Evolutionary conservation across 1,284 basidiomycete genomes (phyloP).

Genomic region (Cyathus pygmaeus): DNA sequence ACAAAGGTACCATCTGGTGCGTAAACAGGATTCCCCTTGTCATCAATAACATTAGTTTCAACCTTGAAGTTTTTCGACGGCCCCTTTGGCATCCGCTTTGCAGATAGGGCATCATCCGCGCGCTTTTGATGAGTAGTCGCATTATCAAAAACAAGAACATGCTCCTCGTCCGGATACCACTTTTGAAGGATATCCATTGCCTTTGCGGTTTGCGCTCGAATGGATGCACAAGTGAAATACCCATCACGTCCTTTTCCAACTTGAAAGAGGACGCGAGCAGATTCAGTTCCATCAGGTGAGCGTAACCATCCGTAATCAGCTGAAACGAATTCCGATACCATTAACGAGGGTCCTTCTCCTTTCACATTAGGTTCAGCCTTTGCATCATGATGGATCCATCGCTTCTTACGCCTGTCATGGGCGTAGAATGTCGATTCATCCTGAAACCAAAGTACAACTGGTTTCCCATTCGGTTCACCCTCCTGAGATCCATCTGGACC

Average conservation of each 20-base stretch:
- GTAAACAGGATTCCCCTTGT: constrained; percentile 23
- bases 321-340: constrained; percentile 55
- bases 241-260: constrained; percentile 35
- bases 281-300: constrained; percentile 24
- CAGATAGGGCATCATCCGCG: constrained; percentile 38
- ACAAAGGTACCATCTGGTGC: constrained; percentile 28
- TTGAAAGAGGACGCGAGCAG: constrained; percentile 16
- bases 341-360: constrained; percentile 48
- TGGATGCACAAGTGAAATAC: constrained; percentile 39
- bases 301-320: constrained; percentile 49
- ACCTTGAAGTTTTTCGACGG: constrained; percentile 20
- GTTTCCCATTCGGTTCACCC: not conserved
- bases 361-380: constrained; percentile 40
- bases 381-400: constrained; percentile 40
- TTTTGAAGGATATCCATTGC: constrained; percentile 37
- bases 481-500: too few relatives aligned
- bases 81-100: constrained; percentile 26
- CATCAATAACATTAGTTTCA: constrained; percentile 13
- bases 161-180: constrained; percentile 29
- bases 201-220: constrained; percentile 23
- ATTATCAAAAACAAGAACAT: constrained; percentile 44
- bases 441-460: constrained; percentile 24
- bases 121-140: constrained; percentile 42
- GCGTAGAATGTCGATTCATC: constrained; percentile 52
- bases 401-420: constrained; percentile 35